Conservation (phyloP, 805 yeast genomes). For the Candida succiphila region DNA sequence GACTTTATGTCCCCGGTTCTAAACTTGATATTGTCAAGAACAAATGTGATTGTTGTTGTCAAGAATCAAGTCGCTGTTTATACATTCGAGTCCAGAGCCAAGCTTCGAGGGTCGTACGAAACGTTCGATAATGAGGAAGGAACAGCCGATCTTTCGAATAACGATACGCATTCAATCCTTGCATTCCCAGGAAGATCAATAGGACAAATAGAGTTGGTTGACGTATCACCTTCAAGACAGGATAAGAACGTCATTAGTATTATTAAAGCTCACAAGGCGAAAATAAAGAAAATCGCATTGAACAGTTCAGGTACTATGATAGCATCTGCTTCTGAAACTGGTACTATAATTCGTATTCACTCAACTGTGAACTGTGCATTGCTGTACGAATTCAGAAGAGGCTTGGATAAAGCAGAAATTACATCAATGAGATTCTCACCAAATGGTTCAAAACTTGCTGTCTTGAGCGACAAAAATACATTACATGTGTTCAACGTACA, state of each 20-base stretch:
- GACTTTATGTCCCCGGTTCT: slow-evolving; percentile 72
- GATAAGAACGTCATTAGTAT: slow-evolving; percentile 57
- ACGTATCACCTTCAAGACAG: slow-evolving; percentile 55
- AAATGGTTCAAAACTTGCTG: slow-evolving; percentile 67
- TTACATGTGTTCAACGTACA: slow-evolving; percentile 65
- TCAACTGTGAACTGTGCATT: slow-evolving; percentile 59
- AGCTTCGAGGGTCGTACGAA: slow-evolving; percentile 50
- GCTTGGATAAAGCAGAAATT: slow-evolving; percentile 74
- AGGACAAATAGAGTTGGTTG: slow-evolving; percentile 78
- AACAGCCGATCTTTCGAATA: slow-evolving; percentile 37
- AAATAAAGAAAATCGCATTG: slow-evolving; percentile 52
- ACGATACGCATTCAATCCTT: slow-evolving; percentile 26
- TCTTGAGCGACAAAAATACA: slow-evolving; percentile 82
- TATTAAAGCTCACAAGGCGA: slow-evolving; percentile 67
- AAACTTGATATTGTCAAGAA: slow-evolving; percentile 65
- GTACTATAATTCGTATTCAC: slow-evolving; percentile 71
- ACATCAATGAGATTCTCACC: slow-evolving; percentile 81
- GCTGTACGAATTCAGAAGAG: slow-evolving; percentile 81
- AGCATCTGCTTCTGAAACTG: slow-evolving; percentile 76
- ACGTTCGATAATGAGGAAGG: slow-evolving; percentile 58
- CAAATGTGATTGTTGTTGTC: slow-evolving; percentile 65
- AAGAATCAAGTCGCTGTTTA: slow-evolving; percentile 61
- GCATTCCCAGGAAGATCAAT: slow-evolving; percentile 70
- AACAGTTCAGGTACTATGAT: slow-evolving; percentile 56
- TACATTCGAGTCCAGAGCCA: slow-evolving; percentile 76